A percentile compares a stretch with the other conserved stretches of the same genome.
Evolutionary conservation across 345 rosid species (phyloP).

Genomic region (Garcia nutans): DNA sequence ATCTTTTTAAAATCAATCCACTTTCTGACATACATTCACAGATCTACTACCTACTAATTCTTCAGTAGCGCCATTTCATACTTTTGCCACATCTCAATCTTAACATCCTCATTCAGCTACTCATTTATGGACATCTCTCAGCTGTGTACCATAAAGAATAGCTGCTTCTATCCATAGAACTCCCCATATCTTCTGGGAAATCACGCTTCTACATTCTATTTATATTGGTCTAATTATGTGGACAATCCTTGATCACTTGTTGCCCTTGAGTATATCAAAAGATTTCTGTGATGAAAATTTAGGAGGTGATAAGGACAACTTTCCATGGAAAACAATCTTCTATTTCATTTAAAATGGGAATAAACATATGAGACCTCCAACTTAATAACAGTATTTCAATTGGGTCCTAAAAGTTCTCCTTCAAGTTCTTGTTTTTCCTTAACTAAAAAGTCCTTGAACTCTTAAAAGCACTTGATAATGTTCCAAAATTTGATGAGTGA

Average conservation of each 20-base stretch:
- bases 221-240: background rate
- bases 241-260: background rate
- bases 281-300: too few species aligned
- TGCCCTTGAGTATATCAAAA: background rate
- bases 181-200: background rate
- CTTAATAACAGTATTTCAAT: background rate
- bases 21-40: background rate
- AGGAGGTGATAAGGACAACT: background rate
- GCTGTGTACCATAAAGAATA: background rate
- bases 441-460: background rate
- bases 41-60: background rate
- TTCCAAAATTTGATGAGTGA: background rate
- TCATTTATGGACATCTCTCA: background rate
- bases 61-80: background rate
- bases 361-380: background rate
- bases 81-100: background rate
- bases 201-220: background rate
- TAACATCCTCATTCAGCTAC: background rate
- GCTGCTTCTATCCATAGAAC: background rate
- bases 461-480: background rate
- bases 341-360: too few species aligned
- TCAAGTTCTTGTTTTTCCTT: background rate
- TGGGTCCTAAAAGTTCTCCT: background rate
- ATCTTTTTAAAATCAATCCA: background rate
- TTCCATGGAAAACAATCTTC: too few species aligned